phyloP scores from a whole-genome alignment of 2,329 filamentous ascomycete species.

The Xylariales sp. region DNA sequence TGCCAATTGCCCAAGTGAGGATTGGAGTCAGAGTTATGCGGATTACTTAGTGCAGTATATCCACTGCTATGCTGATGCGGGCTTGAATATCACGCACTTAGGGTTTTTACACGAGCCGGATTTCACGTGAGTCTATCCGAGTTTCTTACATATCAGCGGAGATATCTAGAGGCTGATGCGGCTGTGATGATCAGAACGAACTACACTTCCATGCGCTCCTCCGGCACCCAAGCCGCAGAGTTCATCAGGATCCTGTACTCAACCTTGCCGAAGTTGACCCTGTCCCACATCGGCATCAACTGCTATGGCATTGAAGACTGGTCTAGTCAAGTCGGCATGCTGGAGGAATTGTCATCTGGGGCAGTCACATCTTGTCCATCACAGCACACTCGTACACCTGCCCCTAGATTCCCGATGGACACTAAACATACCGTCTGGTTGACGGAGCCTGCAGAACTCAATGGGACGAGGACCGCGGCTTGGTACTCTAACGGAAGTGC shows the following conservation, averaged over 20 bases:
- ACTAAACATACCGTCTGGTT: constrained; percentile 38
- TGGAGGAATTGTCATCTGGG: not conserved
- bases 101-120: not conserved
- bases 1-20: not conserved
- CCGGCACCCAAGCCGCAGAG: constrained; percentile 27
- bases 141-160: not conserved
- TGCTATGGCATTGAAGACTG: constrained; percentile 18
- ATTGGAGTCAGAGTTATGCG: not conserved
- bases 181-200: not conserved
- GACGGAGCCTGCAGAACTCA: constrained; percentile 40
- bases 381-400: not conserved
- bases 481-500: constrained; percentile 43
- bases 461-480: constrained; percentile 35
- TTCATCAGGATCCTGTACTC: constrained; percentile 36
- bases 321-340: not conserved
- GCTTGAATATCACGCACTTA: not conserved
- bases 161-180: not conserved
- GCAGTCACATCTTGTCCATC: constrained; percentile 2
- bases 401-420: not conserved
- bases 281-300: constrained; percentile 13
- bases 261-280: constrained; percentile 33
- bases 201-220: constrained; percentile 5
- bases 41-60: not conserved
- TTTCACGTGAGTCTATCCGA: not conserved
- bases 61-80: not conserved